Base-by-base conservation (phyloP, 345 rosid genomes). In the Limnanthes douglasii region DNA sequence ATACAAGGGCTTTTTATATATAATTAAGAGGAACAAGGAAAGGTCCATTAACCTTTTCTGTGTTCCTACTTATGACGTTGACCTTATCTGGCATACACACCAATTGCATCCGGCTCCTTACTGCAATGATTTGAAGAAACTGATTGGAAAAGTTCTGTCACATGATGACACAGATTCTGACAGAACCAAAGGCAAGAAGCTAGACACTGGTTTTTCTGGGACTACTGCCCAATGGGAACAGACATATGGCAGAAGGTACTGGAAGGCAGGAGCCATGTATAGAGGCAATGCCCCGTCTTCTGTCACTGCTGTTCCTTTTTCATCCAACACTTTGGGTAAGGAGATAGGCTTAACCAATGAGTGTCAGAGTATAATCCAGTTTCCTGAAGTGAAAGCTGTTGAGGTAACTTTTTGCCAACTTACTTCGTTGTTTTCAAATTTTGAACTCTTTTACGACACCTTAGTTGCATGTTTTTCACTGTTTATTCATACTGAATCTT, bases 31-130 rank as follows among this genome's bases (percentile, higher is more conserved):
- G 59, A 90, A 80, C 70, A 24, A 34, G 53, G 78, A 85, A 64
- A 68, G 42, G 36, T 85, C 88, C 18, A 26, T 73, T 3, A 75
- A 35, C 7, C 56, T 67, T 32, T 85, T 90, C 41, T 68, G 82
- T 46, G 96, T 90, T 42, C 98, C 98, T 6, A 90, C 98, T 43
- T 90, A 90, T 46, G 98, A 90, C 63, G 49, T 90, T 42, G 96
- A 90, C 64, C 88, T 84, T 38, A 78, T 90, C 21, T 90, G 98
- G 99, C 99, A 90, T 45, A 74, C 96, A 18, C 99, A 90, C 52
- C 99, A 90, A 62, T 50, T 90, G 66, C 83, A 85, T 44, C 85
- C 94, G 5, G 59, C 57, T 37, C 58, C 76, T 37, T 90, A 90
- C 65, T 69, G 74, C 48, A 56, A 63, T 41, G 86, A 90, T 55